Conservation (phyloP, 345 rosid species). For the Xanthoceras sorbifolium region DNA sequence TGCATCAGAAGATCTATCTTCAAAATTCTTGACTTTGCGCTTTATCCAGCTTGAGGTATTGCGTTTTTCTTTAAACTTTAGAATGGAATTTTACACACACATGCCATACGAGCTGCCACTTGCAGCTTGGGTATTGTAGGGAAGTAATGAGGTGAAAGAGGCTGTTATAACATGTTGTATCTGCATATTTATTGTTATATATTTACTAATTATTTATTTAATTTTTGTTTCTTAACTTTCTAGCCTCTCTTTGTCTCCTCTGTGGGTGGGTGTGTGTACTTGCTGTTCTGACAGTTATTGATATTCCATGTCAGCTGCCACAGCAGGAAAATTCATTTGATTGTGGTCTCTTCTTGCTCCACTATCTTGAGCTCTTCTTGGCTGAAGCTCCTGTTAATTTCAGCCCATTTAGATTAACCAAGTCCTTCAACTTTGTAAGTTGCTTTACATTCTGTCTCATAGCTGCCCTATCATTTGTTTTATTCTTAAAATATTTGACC, state of each 20-base stretch:
- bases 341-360: conserved; percentile 94
- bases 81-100: conserved; percentile 7
- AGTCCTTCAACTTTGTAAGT: conserved; percentile 83
- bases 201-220: not conserved
- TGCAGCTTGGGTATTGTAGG: not conserved
- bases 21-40: conserved; percentile 80
- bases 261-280: conserved; percentile 6
- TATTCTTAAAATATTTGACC: conserved; percentile 10
- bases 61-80: conserved; percentile 15
- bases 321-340: conserved; percentile 98
- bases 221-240: not conserved
- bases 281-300: conserved; percentile 33
- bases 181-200: not conserved
- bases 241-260: conserved; percentile 1
- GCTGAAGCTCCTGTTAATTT: conserved; percentile 75
- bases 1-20: conserved; percentile 60
- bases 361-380: conserved; percentile 90
- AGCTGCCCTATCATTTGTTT: conserved; percentile 11
- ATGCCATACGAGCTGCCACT: conserved; percentile 1
- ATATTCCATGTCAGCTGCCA: conserved; percentile 68
- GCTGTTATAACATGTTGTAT: not conserved
- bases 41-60: conserved; percentile 93
- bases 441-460: not conserved
- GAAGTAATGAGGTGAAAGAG: not conserved
- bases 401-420: conserved; percentile 70